Evolutionary conservation across 495 filamentous ascomycete genomes (phyloP), one percentile per base, ranked within the genome.

Genomic region (Aspergillus baeticus): DNA sequence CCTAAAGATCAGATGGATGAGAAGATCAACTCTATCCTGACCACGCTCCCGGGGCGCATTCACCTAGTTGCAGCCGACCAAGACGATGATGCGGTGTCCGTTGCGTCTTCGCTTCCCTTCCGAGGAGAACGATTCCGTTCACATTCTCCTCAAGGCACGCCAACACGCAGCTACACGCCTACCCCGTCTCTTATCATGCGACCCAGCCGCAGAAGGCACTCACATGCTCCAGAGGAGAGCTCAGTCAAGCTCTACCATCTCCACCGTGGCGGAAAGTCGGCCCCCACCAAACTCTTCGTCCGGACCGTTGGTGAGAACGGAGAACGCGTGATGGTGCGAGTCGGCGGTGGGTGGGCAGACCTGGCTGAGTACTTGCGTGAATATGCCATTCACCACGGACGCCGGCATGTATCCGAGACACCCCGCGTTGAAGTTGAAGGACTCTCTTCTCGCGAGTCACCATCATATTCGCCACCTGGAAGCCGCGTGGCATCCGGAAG

Each of bases 251-350:
- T 97, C 2, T 98, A 97, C 61, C 92, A 98, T 71, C 82, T 98
- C 20, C 88, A 90, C n/a, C 87, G 91, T 33, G 81, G 84, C 37
- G 89, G 87, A 6, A 89, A 89, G 41, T 84, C 91, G 55, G 81
- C 87, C 22, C 94, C 94, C 0, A 92, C 94, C 59, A 97, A 96
- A 69, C 81, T 98, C 2, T 94, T 93, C 65, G 91, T 98, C 22
- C 87, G 94, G 1, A 84, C 91, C 13, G 91, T 98, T 1, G 94
- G 94, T 34, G 90, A 95, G 68, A 78, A 84, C 26, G 87, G 88
- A n/a, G 91, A 96, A 68, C 84, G 94, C 23, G 92, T 98, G 41
- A 97, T 98, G 92, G 95, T 97, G 8, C 87, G 94, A 52, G 91
- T 98, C 18, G 94, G 94, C 14, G 94, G 94, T 55, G 94, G 94